Percentiles rank a stretch among this genome's conserved stretches.
Evolutionary conservation across 345 rosid genomes (phyloP).

Genomic region (Populus ilicifolia): DNA sequence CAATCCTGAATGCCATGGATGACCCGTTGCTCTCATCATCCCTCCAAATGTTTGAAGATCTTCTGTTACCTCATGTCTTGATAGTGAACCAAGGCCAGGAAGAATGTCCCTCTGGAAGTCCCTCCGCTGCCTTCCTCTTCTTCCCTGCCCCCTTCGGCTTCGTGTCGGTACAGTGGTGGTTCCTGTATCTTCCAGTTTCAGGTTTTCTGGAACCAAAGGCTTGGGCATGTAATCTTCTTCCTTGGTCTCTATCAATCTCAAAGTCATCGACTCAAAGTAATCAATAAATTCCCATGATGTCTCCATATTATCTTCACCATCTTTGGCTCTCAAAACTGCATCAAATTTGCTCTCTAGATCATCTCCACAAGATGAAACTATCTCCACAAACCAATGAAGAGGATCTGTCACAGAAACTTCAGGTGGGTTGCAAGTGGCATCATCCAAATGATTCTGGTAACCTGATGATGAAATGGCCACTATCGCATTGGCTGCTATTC

Average conservation of each 20-base stretch:
- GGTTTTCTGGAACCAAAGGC: constrained; percentile 58
- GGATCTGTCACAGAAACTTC: constrained; percentile 41
- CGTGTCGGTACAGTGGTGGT: constrained; percentile 36
- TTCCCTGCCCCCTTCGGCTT: constrained; percentile 66
- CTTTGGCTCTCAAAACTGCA: constrained; percentile 30
- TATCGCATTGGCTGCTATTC: constrained; percentile 71
- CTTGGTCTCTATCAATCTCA: constrained; percentile 52
- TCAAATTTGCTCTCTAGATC: constrained; percentile 45
- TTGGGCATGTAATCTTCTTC: constrained; percentile 88
- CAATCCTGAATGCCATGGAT: constrained; percentile 58
- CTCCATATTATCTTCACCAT: constrained; percentile 31
- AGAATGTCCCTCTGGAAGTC: constrained; percentile 98
- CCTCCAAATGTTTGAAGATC: constrained; percentile 92
- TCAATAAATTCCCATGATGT: constrained; percentile 52
- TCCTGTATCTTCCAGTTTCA: constrained; percentile 46
- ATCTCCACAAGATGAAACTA: constrained; percentile 49
- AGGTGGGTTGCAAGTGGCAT: constrained; percentile 25
- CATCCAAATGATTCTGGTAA: constrained; percentile 26
- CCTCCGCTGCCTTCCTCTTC: constrained; percentile 93
- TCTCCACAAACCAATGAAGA: constrained; percentile 77
- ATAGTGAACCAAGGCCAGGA: constrained; percentile 79
- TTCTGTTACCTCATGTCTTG: constrained; percentile 86
- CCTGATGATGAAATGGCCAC: constrained; percentile 58
- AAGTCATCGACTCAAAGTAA: constrained; percentile 80
- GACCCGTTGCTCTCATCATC: constrained; percentile 76